Conservation (phyloP, 2,329 filamentous ascomycete species). For the Xylaria sp. region DNA sequence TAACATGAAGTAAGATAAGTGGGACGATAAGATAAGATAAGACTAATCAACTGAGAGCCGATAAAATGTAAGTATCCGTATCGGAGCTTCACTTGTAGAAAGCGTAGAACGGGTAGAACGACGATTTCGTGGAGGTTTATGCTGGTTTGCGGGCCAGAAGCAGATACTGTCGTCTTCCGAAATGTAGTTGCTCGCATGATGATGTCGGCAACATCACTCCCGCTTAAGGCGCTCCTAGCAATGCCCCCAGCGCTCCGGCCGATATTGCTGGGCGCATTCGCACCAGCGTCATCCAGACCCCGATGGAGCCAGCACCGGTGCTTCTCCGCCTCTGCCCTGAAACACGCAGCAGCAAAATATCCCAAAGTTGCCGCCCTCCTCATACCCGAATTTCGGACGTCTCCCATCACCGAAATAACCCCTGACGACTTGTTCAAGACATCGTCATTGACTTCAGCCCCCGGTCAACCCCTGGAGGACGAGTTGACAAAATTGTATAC, state of each 20-base stretch:
- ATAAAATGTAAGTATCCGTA: background rate
- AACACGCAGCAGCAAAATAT: slow-evolving; percentile 30
- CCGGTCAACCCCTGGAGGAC: slow-evolving; percentile 42
- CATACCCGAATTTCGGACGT: slow-evolving; percentile 44
- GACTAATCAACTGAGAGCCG: background rate
- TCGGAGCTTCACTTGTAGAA: background rate
- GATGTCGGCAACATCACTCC: slow-evolving; percentile 22
- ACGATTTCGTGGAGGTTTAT: background rate
- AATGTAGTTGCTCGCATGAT: slow-evolving; percentile 35
- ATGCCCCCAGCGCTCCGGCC: slow-evolving; percentile 46
- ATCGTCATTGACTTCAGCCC: slow-evolving; percentile 38
- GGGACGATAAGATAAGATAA: slow-evolving; percentile 20
- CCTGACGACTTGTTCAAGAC: slow-evolving; percentile 49
- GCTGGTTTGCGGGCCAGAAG: background rate
- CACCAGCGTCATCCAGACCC: slow-evolving; percentile 27
- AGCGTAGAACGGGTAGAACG: background rate
- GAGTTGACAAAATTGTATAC: slow-evolving; percentile 44
- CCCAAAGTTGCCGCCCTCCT: slow-evolving; percentile 45
- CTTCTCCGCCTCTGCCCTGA: slow-evolving; percentile 27
- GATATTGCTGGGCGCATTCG: slow-evolving; percentile 37
- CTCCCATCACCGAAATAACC: slow-evolving; percentile 44
- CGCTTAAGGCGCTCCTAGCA: slow-evolving; percentile 43
- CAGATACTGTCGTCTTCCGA: background rate
- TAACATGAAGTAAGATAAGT: background rate
- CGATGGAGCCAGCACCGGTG: slow-evolving; percentile 18